Base-by-base conservation (phyloP, 2,329 filamentous ascomycete species). In the Parascedosporium putredinis region DNA sequence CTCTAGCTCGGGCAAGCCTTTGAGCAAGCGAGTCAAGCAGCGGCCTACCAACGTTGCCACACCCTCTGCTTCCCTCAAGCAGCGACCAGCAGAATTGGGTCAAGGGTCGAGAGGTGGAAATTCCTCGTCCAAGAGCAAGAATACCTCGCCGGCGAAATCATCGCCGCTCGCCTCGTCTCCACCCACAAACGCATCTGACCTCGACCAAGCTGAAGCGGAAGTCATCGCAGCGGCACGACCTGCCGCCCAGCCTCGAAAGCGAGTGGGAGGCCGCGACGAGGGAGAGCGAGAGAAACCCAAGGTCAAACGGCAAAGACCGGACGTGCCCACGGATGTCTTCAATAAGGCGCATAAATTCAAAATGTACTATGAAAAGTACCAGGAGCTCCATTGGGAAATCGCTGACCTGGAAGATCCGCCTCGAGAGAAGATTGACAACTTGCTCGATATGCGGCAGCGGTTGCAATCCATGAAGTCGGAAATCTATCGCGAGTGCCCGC, bases 131-230 rank as follows among this genome's bases (percentile, higher is more conserved):
- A 75, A 70, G 60, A 68, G 65, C 59, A 77, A 77, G 62, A 67
- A 50, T 53, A 81, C 73, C 0, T 81, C 78, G 5, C 78, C 78
- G 0, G 69, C 70, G 47, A 83, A 83, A 60, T 83, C 80, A 2
- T 83, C 80, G 8, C 80, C 79, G 3, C 66, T 83, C 16, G 79
- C 79, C n/a, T 79, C 78, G 1, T 83, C 79, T 5, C 78, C 79
- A 10, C 79, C 79, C 0, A 82, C 79, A 6, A 83, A 83, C 54
- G 80, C 78, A 1, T 82, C 79, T 1, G 79, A 83, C 51, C 64
- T 82, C 33, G 78, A 81, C 25, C 67, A 72, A 29, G 23, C 40
- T 3, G 42, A 51, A 14, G 12, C 27, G 16, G 49, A 51, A 14
- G 34, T 33, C 14, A 40, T 33, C 14, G 22, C 43, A 8, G 43